Conservation (phyloP, 2,329 filamentous ascomycete genomes). For the Acrocalymma vagum region DNA sequence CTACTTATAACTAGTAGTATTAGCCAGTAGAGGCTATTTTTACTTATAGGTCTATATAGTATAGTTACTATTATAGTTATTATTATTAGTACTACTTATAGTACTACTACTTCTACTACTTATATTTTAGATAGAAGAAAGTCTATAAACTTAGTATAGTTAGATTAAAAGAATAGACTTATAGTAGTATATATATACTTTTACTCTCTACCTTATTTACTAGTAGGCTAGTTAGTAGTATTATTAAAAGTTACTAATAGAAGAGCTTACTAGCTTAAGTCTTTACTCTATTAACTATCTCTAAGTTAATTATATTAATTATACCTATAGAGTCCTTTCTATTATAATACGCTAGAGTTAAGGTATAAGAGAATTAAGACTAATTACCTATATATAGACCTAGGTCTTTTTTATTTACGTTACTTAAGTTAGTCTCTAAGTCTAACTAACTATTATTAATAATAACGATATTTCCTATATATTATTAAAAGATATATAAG, state of each 20-base stretch:
- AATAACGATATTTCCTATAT: slow-evolving; percentile 19
- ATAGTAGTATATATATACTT: too few species aligned
- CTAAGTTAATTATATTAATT: too few species aligned
- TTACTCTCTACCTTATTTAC: slow-evolving; percentile 13
- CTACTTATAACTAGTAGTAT: too few species aligned
- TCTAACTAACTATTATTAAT: slow-evolving; percentile 14
- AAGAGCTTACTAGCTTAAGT: slow-evolving; percentile 12
- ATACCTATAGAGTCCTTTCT: too few species aligned
- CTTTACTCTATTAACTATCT: too few species aligned
- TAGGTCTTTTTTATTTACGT: slow-evolving; percentile 12
- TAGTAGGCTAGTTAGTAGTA: slow-evolving; percentile 10
- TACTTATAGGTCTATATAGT: slow-evolving; percentile 14
- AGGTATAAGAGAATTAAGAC: slow-evolving; percentile 11
- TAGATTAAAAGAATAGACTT: too few species aligned
- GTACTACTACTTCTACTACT: slow-evolving; percentile 15
- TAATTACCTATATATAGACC: slow-evolving; percentile 10
- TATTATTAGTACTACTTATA: slow-evolving; percentile 6
- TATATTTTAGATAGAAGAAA: slow-evolving; percentile 10
- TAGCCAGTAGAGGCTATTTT: slow-evolving; percentile 10
- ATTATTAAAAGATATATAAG: slow-evolving; percentile 18
- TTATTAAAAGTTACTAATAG: slow-evolving; percentile 9
- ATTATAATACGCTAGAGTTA: slow-evolving; percentile 7
- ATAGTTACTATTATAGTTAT: slow-evolving; percentile 8
- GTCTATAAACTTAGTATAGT: too few species aligned
- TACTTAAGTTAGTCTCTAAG: slow-evolving; percentile 10